Evolutionary conservation across 2,329 filamentous ascomycete genomes (phyloP), one percentile per base, ranked within the genome.

Genomic region (Cadophora sp.): DNA sequence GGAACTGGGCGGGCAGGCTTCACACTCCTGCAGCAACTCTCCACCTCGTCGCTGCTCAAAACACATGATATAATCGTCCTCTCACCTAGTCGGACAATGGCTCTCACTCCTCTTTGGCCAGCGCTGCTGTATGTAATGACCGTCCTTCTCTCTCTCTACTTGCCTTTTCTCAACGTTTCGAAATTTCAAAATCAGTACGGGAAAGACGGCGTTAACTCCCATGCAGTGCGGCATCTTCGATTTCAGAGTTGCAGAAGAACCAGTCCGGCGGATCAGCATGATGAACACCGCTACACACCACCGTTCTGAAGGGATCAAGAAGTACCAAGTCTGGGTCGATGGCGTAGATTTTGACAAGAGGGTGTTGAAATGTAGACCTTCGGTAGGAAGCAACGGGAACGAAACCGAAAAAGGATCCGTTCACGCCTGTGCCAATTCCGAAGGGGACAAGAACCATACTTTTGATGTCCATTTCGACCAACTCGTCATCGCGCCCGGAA

Each of bases 71-170:
- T 82, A n/a, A 77, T 76, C 3, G 72, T 82, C 45, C 79, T 83
- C 20, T 82, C 81, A 0, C 81, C 81, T 0, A 67, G 77, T 7
- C 75, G 80, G 7, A 83, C 80, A 3, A 77, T 80, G 36, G 79
- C 80, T 58, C 80, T 82, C 65, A 83, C 81, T 0, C 81, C 81
- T 8, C 74, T 83, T 2, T 83, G 2, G 80, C 81, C 13, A 80
- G 78, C 43, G 81, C 80, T 22, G 81, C 81, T 8, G 45, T 48
- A 48, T 8, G 45, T 48, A 24, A n/a, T n/a, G n/a, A n/a, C n/a
- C n/a, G n/a, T n/a, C n/a, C n/a, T n/a, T n/a, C n/a, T n/a, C n/a
- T n/a, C n/a, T n/a, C n/a, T n/a, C n/a, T n/a, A n/a, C n/a, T n/a
- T n/a, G n/a, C n/a, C n/a, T n/a, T n/a, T n/a, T n/a, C n/a, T n/a